Percentiles rank a stretch among this genome's conserved stretches.
Conservation (phyloP, 108 stramenopile genomes). For the Nitzschia putrida region DNA sequence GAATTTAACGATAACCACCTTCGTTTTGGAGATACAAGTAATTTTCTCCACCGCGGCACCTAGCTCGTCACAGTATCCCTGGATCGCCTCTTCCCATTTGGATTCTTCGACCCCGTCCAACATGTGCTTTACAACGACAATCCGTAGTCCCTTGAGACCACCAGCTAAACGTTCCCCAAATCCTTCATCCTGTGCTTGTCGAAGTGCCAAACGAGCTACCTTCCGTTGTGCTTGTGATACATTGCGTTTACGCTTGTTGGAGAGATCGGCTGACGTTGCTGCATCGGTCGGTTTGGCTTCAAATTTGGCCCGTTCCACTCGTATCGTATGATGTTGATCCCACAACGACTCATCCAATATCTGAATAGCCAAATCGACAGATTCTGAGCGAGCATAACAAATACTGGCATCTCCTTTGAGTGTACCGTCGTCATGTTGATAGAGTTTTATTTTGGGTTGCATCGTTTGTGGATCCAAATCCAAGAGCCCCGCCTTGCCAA, state of each 20-base stretch:
- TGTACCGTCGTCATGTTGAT: slow-evolving; percentile 54
- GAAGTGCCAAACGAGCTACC: slow-evolving; percentile 70
- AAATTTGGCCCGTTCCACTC: slow-evolving; percentile 37
- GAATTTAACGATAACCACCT: slow-evolving; percentile 91
- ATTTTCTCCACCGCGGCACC: slow-evolving; percentile 91
- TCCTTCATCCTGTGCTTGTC: slow-evolving; percentile 85
- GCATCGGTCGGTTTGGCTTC: slow-evolving; percentile 22
- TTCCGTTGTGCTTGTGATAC: slow-evolving; percentile 71
- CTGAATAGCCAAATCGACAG: slow-evolving; percentile 89
- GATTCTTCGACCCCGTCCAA: slow-evolving; percentile 63
- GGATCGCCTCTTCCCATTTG: slow-evolving; percentile 63
- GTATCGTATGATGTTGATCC: slow-evolving; percentile 45
- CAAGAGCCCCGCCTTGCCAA: slow-evolving; percentile 87
- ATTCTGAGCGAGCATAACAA: slow-evolving; percentile 89
- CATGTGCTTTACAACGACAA: slow-evolving; percentile 91
- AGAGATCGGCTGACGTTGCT: neutral
- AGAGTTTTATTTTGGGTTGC: slow-evolving; percentile 90
- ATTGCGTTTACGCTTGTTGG: slow-evolving; percentile 21
- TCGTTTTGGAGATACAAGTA: slow-evolving; percentile 85
- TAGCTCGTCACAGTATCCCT: slow-evolving; percentile 58
- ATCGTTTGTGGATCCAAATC: slow-evolving; percentile 91
- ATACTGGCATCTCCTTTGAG: slow-evolving; percentile 93
- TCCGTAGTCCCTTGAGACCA: slow-evolving; percentile 87
- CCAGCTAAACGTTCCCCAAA: slow-evolving; percentile 83
- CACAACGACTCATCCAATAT: slow-evolving; percentile 79